These are phyloP conservation scores for Paraurostyla sp. DNA, from an alignment of 73 alveolate species.

Conservation along the genomic window DNA sequence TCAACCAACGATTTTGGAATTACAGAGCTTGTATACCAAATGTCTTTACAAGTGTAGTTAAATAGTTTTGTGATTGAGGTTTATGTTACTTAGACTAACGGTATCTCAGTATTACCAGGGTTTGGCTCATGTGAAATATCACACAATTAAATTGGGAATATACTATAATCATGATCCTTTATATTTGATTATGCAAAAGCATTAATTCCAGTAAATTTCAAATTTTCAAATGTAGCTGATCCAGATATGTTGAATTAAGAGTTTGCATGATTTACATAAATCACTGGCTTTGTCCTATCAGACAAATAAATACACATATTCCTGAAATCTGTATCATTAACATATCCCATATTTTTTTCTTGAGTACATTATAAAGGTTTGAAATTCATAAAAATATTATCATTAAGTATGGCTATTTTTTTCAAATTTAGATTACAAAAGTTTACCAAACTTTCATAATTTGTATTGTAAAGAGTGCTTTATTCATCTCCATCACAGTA, in stretches of 20 bases:
- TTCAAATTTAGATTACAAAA: neutral
- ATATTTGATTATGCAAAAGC: neutral
- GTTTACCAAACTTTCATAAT: neutral
- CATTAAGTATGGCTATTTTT: neutral
- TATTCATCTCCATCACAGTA: constrained; percentile 24
- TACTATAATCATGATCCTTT: neutral
- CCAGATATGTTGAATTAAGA: constrained; percentile 39
- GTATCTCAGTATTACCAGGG: neutral
- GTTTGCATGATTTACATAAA: constrained; percentile 1
- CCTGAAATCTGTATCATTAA: neutral
- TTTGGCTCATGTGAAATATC: neutral
- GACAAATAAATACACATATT: neutral
- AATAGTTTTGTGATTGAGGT: neutral
- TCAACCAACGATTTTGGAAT: neutral
- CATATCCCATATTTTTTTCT: neutral
- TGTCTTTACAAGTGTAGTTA: constrained; percentile 1
- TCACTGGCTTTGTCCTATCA: neutral
- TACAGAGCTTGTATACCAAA: neutral
- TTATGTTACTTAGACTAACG: neutral
- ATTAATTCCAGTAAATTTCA: constrained; percentile 49
- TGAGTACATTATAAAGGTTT: constrained; percentile 13
- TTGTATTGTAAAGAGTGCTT: neutral
- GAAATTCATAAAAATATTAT: neutral
- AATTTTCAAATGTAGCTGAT: neutral
- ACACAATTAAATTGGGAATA: constrained; percentile 36